Evolutionary conservation across 768 basidiomycete species (phyloP), one percentile per base, ranked within the genome.

Genomic region (Lyophyllum shimeji): DNA sequence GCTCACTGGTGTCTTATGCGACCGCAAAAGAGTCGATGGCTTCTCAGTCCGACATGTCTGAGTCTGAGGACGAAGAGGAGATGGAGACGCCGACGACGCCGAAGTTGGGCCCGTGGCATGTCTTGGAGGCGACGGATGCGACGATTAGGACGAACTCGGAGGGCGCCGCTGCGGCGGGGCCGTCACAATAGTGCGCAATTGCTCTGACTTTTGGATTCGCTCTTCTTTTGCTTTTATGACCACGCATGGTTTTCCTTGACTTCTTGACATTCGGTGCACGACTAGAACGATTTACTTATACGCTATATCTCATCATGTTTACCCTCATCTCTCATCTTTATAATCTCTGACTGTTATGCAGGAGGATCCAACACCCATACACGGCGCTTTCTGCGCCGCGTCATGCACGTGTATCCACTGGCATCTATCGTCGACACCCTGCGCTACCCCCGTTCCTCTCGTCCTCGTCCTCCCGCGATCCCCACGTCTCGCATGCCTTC

Each of bases 1-100:
- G 66, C 50, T 70, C 72, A 12, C 52, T 64, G 25, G 63, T 63
- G 24, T 69, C 71, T 2, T 75, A 66, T 56, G 71, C 71, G 2
- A 75, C 74, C 8, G 74, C 74, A 1, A 53, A 53, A 1, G 72
- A 74, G 46, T 66, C 70, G 3, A 53, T 75, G 52, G 37, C 57
- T 17, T 23, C 60, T 23, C 29, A 4, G 9, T 58, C 31, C 12
- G 29, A 45, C 24, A 42, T 24, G 21, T 43, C 60, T 2, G 57
- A 57, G 12, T 24, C 49, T 4, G 54, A 51, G 23, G 33, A 23
- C 7, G 53, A 60, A 4, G 50, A 63, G 5, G 58, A 56, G 7
- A 11, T 29, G 18, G 52, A 42, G 23, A 52, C 27, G 15, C 60
- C 59, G 12, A 60, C 55, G 9, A 65, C 60, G 7, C 62, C 64